Base-by-base conservation (phyloP, 1,284 basidiomycete species). In the Hymenochaete sp. region DNA sequence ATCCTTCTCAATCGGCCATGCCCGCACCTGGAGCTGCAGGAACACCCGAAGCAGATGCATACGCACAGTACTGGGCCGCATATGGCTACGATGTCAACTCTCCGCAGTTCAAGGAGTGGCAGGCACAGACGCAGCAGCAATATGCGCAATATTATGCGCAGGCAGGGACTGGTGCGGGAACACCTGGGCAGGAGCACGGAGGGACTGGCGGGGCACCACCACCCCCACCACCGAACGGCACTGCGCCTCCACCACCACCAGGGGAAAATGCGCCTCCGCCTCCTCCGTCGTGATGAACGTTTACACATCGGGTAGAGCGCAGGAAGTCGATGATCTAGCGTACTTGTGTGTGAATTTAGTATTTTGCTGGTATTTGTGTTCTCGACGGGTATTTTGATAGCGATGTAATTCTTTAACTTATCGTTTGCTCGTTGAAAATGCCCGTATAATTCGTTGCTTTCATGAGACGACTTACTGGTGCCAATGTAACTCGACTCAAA, bases 51-150 rank as follows among this genome's bases (percentile, higher is more conserved):
- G 57, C 62, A 45, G 83, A 82, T 31, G 78, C 82, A 4, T 86
- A 80, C 51, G 66, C 77, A 27, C 70, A 75, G 32, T 86, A 86
- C 59, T 86, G 82, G 84, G 83, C 88, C 48, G 80, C 83, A 11
- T 90, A 89, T 59, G 90, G 90, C 7, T 93, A 92, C 62, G 88
- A 93, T 57, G 84, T 92, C 53, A 89, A 88, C 57, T 82, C 83
- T 3, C 59, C 74, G 2, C 73, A 86, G 56, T 88, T 88, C 62
- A 87, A 86, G 57, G 75, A 84, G 57, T 88, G 85, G 84, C 73
- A 76, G 29, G 73, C 77, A 3, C 69, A 68, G 48, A 81, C 85
- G 54, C 85, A 86, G 54, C 71, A 68, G 9, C 79, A 84, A 51
- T 85, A 84, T 59, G n/a, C n/a, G n/a, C n/a, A n/a, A n/a, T 35